Evolutionary conservation across 352 stramenopile genomes (phyloP).

Genomic region (Phytophthora vignae): DNA sequence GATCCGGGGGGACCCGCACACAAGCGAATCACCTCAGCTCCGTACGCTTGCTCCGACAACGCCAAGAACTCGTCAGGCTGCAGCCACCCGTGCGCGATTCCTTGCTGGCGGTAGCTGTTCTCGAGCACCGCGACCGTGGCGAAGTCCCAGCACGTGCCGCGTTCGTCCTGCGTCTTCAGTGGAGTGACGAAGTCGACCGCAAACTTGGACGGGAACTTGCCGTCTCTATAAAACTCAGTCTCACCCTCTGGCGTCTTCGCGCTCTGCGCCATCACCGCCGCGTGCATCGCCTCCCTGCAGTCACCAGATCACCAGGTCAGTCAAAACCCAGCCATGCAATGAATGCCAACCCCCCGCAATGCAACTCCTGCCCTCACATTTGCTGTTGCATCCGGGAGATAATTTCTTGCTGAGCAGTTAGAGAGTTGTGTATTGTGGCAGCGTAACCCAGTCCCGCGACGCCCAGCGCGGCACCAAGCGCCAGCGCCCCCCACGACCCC

Average conservation of each 20-base stretch:
- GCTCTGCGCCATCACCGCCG: constrained; percentile 35
- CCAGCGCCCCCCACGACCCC: constrained; percentile 37
- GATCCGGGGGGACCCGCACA: constrained; percentile 56
- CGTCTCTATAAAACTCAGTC: constrained; percentile 18
- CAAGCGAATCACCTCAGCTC: constrained; percentile 64
- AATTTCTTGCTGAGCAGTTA: constrained; percentile 43
- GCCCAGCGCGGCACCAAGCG: constrained; percentile 42
- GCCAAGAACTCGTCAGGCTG: constrained; percentile 60
- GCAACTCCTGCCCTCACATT: constrained; percentile 39
- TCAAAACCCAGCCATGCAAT: not conserved
- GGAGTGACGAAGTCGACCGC: constrained; percentile 61
- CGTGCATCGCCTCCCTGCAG: constrained; percentile 59
- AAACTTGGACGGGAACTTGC: constrained; percentile 64
- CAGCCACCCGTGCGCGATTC: constrained; percentile 62
- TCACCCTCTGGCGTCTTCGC: constrained; percentile 33
- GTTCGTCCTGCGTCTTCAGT: constrained; percentile 75
- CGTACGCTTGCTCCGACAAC: constrained; percentile 73
- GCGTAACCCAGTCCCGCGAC: constrained; percentile 45
- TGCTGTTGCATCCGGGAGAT: constrained; percentile 60
- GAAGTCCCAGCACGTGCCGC: constrained; percentile 79
- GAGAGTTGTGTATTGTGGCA: constrained; percentile 48
- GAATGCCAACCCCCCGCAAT: not conserved
- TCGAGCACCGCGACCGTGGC: constrained; percentile 70
- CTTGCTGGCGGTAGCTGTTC: constrained; percentile 71
- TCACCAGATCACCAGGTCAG: not conserved